Conservation (phyloP, 495 filamentous ascomycete genomes). For the Ramalina peruviana region DNA sequence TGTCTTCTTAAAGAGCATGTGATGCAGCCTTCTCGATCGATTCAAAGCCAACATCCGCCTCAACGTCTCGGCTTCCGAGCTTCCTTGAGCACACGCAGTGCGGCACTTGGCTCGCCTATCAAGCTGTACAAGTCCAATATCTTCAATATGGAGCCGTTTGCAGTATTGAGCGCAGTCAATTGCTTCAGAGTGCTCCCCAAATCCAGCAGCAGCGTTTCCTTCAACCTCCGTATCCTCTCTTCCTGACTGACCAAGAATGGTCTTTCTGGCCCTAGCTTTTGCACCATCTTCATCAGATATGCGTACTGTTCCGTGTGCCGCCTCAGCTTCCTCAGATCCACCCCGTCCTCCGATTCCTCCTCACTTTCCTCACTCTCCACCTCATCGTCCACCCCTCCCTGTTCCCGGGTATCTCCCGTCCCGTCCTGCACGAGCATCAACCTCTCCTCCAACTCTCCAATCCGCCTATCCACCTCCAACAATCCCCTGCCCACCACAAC, state of each 20-base stretch:
- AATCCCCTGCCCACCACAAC: constrained; percentile 50
- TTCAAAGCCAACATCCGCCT: background rate
- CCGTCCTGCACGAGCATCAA: constrained; percentile 41
- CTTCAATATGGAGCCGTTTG: constrained; percentile 44
- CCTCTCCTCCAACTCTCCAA: constrained; percentile 61
- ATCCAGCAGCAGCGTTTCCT: constrained; percentile 73
- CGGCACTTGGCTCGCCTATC: constrained; percentile 49
- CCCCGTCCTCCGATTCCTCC: constrained; percentile 31
- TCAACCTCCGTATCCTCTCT: constrained; percentile 41
- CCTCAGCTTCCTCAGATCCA: constrained; percentile 38
- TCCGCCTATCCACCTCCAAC: constrained; percentile 53
- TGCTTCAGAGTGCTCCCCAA: constrained; percentile 67
- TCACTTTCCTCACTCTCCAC: constrained; percentile 43
- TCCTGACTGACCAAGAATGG: constrained; percentile 50
- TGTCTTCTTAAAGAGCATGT: background rate
- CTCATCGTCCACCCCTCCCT: constrained; percentile 4
- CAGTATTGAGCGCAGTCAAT: constrained; percentile 38
- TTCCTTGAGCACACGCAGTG: constrained; percentile 51
- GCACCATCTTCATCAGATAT: constrained; percentile 35
- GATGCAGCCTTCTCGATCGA: background rate
- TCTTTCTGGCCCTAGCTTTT: constrained; percentile 42
- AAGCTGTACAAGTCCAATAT: constrained; percentile 64
- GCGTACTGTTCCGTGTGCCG: constrained; percentile 44
- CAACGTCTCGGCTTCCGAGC: constrained; percentile 12
- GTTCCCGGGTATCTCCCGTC: constrained; percentile 14